Evolutionary conservation across 306 rosid genomes (phyloP).

Genomic region (Potentilla sterilis): DNA sequence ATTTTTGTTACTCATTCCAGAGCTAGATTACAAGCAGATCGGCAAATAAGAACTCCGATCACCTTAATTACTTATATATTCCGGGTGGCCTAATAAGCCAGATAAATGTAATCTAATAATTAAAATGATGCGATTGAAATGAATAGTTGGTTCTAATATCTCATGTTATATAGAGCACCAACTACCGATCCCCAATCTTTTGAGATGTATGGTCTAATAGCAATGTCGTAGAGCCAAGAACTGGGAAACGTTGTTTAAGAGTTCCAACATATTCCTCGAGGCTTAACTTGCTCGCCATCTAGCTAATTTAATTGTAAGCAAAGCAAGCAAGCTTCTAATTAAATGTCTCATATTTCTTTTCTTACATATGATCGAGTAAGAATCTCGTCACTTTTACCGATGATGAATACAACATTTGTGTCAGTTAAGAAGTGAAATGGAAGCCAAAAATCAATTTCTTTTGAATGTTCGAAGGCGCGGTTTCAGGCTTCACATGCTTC

Average conservation of each 20-base stretch:
- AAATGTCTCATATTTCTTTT: not conserved
- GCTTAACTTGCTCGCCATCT: not conserved
- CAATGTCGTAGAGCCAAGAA: not conserved
- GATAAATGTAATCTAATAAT: no score
- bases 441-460: constrained; percentile 11
- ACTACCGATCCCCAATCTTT: not conserved
- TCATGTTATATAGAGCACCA: not conserved
- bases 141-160: not conserved
- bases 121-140: not conserved
- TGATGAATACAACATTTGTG: not conserved
- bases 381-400: constrained; percentile 3
- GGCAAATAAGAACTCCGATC: not conserved
- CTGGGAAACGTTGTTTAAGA: not conserved
- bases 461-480: constrained; percentile 22
- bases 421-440: not conserved
- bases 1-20: no score
- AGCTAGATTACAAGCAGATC: no score
- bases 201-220: not conserved
- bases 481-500: constrained; percentile 19
- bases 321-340: constrained; percentile 9
- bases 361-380: not conserved
- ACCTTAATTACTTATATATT: no score
- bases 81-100: not conserved
- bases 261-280: constrained; percentile 5
- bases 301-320: not conserved